A percentile compares a stretch with the other conserved stretches of the same genome.
Evolutionary conservation across 2,329 filamentous ascomycete genomes (phyloP).

Genomic region (Fusarium goolgardi): DNA sequence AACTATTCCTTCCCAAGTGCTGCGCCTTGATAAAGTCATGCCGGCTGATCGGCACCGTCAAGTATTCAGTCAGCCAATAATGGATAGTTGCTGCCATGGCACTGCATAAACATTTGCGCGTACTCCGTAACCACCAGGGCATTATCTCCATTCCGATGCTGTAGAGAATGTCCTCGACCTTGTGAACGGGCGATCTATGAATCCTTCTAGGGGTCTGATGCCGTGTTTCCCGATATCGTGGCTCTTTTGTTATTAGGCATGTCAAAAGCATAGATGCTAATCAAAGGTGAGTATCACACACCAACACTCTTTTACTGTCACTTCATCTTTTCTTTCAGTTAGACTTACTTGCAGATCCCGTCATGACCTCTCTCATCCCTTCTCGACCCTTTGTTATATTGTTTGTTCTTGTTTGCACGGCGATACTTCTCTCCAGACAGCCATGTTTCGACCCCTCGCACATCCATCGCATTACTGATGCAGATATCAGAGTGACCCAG

Average conservation of each 20-base stretch:
- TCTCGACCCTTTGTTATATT: conserved; percentile 20
- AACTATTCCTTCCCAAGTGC: neutral
- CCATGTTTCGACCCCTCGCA: conserved; percentile 33
- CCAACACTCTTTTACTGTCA: neutral
- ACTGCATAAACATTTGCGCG: neutral
- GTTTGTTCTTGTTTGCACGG: conserved; percentile 18
- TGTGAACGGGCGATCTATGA: neutral
- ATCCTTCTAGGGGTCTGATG: conserved; percentile 4
- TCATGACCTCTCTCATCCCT: conserved; percentile 26
- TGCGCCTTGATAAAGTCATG: neutral
- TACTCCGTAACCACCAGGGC: neutral
- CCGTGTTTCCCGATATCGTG: conserved; percentile 14
- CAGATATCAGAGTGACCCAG: conserved; percentile 39
- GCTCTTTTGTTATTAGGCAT: neutral
- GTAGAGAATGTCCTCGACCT: neutral
- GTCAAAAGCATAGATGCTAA: neutral
- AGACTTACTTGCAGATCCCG: neutral
- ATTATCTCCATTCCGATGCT: neutral
- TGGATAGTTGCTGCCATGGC: neutral
- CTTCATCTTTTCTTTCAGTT: neutral
- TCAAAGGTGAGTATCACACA: neutral
- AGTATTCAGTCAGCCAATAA: conserved; percentile 8
- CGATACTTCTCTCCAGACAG: conserved; percentile 34
- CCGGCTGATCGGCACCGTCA: conserved; percentile 1
- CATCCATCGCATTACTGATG: conserved; percentile 37